Base-by-base conservation (phyloP, 2,329 filamentous ascomycete genomes). In the Cordyceps cicadae region DNA sequence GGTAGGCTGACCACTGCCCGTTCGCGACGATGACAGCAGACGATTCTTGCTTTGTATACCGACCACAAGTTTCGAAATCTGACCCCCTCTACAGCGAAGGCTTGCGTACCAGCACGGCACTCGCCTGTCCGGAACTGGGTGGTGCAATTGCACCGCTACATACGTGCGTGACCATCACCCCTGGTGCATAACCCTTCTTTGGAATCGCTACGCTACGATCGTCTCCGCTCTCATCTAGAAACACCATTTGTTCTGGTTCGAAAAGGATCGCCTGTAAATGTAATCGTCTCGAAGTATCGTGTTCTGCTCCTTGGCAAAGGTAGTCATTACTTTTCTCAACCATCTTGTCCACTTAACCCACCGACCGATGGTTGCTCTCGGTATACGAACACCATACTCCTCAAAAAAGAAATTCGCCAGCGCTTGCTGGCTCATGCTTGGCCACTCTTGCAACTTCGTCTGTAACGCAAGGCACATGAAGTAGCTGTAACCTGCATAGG, bases 401-500 rank as follows among this genome's bases (percentile, higher is more conserved):
- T 59, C 29, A 29, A n/a, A 53, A 5, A 63, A 57, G 45, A 57
- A 64, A 48, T 63, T 32, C 46, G 64, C 61, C 26, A 57, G 54
- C 2, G 54, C 59, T 62, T 62, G 46, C 46, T 64, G 50, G 52
- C 63, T 64, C 43, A 62, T 63, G 29, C 49, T 39, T 55, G 64
- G 54, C 46, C 62, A 29, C 7, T 52, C 2, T 29, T 56, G 37
- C 15, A 64, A 54, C 5, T 63, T 57, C 34, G 51, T 21, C 52
- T 63, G 32, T 26, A 64, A 57, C 37, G 59, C 61, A 12, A 64
- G 59, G 32, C 43, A 52, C 56, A 66, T 66, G n/a, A n/a, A n/a
- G n/a, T n/a, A n/a, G n/a, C n/a, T n/a, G n/a, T n/a, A n/a, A n/a
- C n/a, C n/a, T n/a, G n/a, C n/a, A n/a, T n/a, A n/a, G n/a, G n/a